Evolutionary conservation across 495 filamentous ascomycete species (phyloP), one percentile per base, ranked within the genome.

Genomic region (Arthonia radiata): DNA sequence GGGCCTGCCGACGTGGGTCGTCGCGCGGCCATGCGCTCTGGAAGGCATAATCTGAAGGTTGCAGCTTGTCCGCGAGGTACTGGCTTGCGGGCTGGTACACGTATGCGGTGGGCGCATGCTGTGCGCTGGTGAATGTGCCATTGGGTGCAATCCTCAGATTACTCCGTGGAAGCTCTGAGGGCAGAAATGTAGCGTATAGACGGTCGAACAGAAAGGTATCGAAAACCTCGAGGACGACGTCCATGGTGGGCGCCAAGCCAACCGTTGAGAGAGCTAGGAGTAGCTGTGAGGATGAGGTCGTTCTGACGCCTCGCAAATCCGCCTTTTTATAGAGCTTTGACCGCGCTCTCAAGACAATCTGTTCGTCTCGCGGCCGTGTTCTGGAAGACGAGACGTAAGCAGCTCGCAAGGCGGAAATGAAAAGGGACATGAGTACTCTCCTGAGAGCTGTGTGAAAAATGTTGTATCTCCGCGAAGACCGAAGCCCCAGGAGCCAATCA

Each of bases 121-220:
- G 31, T 5, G 34, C 5, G 37, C 41, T 39, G 3, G 40, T 36
- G 28, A 22, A 30, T 14, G 41, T 42, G 12, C 12, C 28, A 19
- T 9, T 30, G 22, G 6, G 30, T 29, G 29, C 16, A 33, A 14
- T 41, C 17, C 15, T 37, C 33, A 30, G 55, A 52, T 3, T 58
- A 54, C 4, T 53, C 45, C 2, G 67, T 50, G 13, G 54, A 52
- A n/a, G n/a, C n/a, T 25, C 13, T 21, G 56, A 49, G n/a, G 82
- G 82, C 18, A 79, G 57, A 5, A 69, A 27, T 5, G 48, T 47
- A 25, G 83, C 69, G 46, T 91, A 94, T 30, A 78, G 35, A 38
- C 65, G 62, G 53, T 94, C 83, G 50, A 70, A 72, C 35, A 83
- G 38, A 48, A 72, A 76, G 48, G 67, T 81, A 50, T 94, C 86